Base-by-base conservation (phyloP, 768 basidiomycete genomes). In the Boletus sensibilis region DNA sequence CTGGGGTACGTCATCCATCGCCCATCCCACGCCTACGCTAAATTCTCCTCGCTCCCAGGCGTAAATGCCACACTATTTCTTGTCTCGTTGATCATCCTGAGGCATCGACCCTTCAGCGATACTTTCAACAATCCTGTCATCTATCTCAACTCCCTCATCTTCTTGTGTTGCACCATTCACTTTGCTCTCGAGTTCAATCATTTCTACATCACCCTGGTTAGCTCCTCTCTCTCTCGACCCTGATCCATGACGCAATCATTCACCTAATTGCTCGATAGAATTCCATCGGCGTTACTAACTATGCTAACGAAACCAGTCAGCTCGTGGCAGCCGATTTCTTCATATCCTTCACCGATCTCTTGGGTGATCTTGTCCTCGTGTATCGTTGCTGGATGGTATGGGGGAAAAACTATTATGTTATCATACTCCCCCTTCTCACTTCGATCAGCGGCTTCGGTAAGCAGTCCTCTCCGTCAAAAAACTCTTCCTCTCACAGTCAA, bases 371-470 rank as follows among this genome's bases (percentile, higher is more conserved):
- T 35, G 57, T 72, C 44, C 68, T 78, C 34, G 58, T 75, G 29
- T 78, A 77, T 53, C 78, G 79, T 34, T 77, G 75, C 63, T 79
- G 74, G 70, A 60, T 75, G 56, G 44, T 79, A 44, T 79, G 77
- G 75, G 68, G 60, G 1, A 63, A 58, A 47, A 74, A 69, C 38
- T 70, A 70, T 53, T 69, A 64, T 53, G 42, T 78, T 35, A 46
- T 72, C 27, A 38, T 74, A 23, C 44, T 77, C 2, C 78, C 77
- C 4, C 42, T 71, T 51, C 62, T 78, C 11, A 57, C 70, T 9
- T 64, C 77, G 1, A 12, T 76, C 12, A 64, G 56, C 9, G 69
- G 71, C 35, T 67, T 78, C 44, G 60, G 78, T 77, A 61, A 25
- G 75, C 45, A 3, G 5, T 11, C 48, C 23, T 38, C 33, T 48